Evolutionary conservation across 108 stramenopile species (phyloP), one percentile per base, ranked within the genome.

Genomic region (Fistulifera pelliculosa): DNA sequence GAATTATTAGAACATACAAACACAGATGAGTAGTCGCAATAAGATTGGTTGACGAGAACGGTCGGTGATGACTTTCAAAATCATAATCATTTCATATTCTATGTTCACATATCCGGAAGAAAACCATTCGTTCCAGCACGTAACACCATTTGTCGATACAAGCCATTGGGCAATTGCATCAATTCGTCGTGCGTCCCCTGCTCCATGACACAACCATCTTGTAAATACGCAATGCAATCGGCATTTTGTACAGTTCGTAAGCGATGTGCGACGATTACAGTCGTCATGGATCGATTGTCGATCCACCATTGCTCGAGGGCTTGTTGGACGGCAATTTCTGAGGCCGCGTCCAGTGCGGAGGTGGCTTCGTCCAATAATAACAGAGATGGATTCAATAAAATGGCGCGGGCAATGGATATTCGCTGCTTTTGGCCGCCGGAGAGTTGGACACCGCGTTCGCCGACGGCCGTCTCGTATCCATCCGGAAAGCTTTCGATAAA

Each of bases 301-400:
- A 58, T 14, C 45, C 77, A 64, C 13, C 90, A 45, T 18, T 75
- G 55, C 53, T 86, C 79, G 28, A 94, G 43, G 16, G 88, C 93
- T 52, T 82, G 68, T 62, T 86, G 84, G 0, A 94, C 88, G 8
- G 74, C 70, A 41, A 61, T 53, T 68, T 94, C 93, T 62, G 64
- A 69, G 40, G 68, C 42, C 24, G 66, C 60, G 52, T 84, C 62
- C 27, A 75, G 51, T 3, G 77, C 80, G 12, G 73, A 73, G 18
- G 83, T 90, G 14, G 92, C 93, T 64, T 97, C 96, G 50, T 97
- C 96, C 11, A 87, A 60, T 15, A 97, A 57, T 12, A 97, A 57
- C 12, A 94, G 62, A 7, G 73, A 65, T 12, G 96, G 94, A 13
- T 83, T 76, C 41, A 73, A 69, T 7, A 92, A 56, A 38, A 96